These are phyloP conservation scores for Carex pumila DNA, from an alignment of 176 grass and related monocot genomes.

Conservation along the genomic window DNA sequence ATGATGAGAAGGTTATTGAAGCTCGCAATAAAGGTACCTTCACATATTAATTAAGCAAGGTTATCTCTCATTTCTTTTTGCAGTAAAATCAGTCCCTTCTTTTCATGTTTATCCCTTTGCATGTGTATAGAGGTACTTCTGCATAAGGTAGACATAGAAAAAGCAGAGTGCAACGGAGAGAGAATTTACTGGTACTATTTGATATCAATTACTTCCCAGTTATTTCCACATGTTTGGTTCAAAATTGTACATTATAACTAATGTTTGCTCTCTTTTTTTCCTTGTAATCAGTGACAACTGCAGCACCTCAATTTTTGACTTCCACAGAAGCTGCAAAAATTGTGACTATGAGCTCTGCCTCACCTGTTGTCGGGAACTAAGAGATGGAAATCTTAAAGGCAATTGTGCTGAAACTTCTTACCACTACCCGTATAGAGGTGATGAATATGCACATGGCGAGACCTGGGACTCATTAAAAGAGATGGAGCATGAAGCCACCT, in stretches of 20 bases:
- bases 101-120: not conserved
- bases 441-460: slow-evolving; percentile 30
- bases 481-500: not conserved
- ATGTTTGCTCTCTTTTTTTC: not conserved
- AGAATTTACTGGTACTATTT: slow-evolving; percentile 20
- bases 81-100: not conserved
- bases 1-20: not conserved
- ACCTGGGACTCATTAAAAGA: not conserved
- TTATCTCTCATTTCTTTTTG: not conserved
- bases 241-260: not conserved
- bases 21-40: not conserved
- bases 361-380: slow-evolving; percentile 60
- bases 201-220: not conserved
- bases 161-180: slow-evolving; percentile 20
- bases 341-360: slow-evolving; percentile 71
- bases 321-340: slow-evolving; percentile 66
- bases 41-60: not conserved
- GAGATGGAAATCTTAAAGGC: slow-evolving; percentile 48
- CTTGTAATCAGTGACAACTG: slow-evolving; percentile 40
- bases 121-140: not conserved
- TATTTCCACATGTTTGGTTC: not conserved
- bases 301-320: slow-evolving; percentile 72
- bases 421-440: slow-evolving; percentile 22
- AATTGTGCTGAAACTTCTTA: slow-evolving; percentile 23
- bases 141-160: not conserved